Evolutionary conservation across 2,329 filamentous ascomycete species (phyloP), one percentile per base, ranked within the genome.

Genomic region (Tolypocladium tropicale): DNA sequence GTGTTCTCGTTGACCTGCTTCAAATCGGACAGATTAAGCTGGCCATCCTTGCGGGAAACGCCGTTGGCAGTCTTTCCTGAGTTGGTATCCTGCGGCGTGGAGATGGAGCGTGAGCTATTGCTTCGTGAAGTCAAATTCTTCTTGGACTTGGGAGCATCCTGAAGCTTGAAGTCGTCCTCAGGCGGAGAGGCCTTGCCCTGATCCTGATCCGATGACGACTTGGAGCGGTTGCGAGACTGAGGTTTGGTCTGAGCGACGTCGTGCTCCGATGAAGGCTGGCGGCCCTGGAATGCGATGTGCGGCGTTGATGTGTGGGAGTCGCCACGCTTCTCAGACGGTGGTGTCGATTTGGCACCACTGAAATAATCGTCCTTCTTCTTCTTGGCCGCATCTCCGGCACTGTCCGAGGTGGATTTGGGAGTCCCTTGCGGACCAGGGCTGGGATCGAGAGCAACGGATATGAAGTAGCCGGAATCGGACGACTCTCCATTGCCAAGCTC

Each of bases 271-370:
- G 84, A 85, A 21, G 65, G 34, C 51, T 71, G 67, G 2, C 88
- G 82, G 2, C 83, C 83, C 68, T 95, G 90, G 68, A 91, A 95
- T 25, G 90, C 88, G 64, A 95, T 95, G 65, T 96, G 91, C n/a
- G 91, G 90, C 18, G 89, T 91, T 2, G 84, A 81, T 57, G 74
- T 69, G 55, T 76, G 74, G 1, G 78, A 79, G 48, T 80, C 79
- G 18, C 65, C 66, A 52, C 76, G 77, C 62, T 72, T 78, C 53
- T 81, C 76, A 3, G 69, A 60, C 2, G 70, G 61, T 18, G 72
- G 61, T 2, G 69, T 62, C n/a, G 71, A 66, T 66, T 76, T 79
- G 36, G 73, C 59, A 6, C 72, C 64, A 53, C 69, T 74, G 64
- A 86, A 86, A 61, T 86, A 86, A 60, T 88, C 85, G 59, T 76